Conservation (phyloP, 2,329 filamentous ascomycete genomes). For the Alternaria infectoria region DNA sequence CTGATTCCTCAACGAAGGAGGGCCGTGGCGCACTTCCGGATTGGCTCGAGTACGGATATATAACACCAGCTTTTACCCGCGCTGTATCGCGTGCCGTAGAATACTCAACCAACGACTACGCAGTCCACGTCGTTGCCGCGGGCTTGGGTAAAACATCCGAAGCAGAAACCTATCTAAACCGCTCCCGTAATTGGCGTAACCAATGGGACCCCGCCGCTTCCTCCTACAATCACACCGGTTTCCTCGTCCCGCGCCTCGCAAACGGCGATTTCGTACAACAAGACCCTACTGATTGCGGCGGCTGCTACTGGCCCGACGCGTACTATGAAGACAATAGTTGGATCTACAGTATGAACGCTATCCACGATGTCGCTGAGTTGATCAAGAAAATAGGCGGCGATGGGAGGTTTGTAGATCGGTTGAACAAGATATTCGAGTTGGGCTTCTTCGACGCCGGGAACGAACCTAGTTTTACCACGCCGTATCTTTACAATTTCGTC, state of each 20-base stretch:
- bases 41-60: slow-evolving; percentile 70
- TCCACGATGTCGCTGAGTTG: slow-evolving; percentile 67
- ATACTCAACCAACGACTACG: slow-evolving; percentile 74
- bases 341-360: slow-evolving; percentile 72
- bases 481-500: slow-evolving; percentile 72
- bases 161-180: slow-evolving; percentile 64
- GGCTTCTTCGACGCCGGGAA: slow-evolving; percentile 70
- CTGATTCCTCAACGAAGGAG: slow-evolving; percentile 68
- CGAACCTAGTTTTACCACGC: slow-evolving; percentile 70
- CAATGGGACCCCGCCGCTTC: slow-evolving; percentile 69
- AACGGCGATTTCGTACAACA: slow-evolving; percentile 57
- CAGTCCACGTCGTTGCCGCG: slow-evolving; percentile 67
- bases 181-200: slow-evolving; percentile 73
- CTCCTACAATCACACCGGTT: slow-evolving; percentile 68
- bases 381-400: slow-evolving; percentile 63
- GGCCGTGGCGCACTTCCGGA: slow-evolving; percentile 72
- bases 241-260: slow-evolving; percentile 66
- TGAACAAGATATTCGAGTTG: slow-evolving; percentile 66
- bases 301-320: slow-evolving; percentile 70
- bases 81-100: slow-evolving; percentile 71
- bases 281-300: slow-evolving; percentile 62
- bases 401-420: slow-evolving; percentile 61
- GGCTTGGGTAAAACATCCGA: slow-evolving; percentile 62
- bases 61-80: slow-evolving; percentile 66
- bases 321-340: slow-evolving; percentile 68